Base-by-base conservation (phyloP, 2,329 filamentous ascomycete genomes). In the Fusarium sp. region DNA sequence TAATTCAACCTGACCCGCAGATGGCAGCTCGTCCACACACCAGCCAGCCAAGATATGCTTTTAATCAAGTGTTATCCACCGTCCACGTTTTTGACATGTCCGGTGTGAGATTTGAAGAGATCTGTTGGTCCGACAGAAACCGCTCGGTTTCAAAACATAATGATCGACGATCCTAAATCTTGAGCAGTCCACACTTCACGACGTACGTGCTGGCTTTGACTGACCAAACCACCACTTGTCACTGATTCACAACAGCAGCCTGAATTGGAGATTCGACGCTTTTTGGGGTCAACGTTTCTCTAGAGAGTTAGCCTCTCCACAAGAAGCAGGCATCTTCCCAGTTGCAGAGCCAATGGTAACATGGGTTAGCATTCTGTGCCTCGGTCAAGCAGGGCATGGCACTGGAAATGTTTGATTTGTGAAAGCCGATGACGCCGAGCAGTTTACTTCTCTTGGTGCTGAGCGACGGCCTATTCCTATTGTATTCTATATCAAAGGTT, bases 401-500 rank as follows among this genome's bases (percentile, higher is more conserved):
- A 16, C 25, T 21, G 6, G 29, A 49, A 10, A 37, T 42, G 54
- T 70, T 70, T 70, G 67, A 70, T 65, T 70, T 70, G 67, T 52
- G 42, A 41, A 49, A 27, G 29, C 21, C 16, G 33, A 19, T 27
- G 16, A 65, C 37, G 18, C 25, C 5, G 38, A 16, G 48, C 14
- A 23, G 25, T 31, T 31, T 4, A 8, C 18, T 65, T 27, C 31
- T 25, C 21, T 49, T 49, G 10, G 21, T 39, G 35, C 25, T 14
- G 27, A 21, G 35, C 2, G 44, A 25, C 52, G 16, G 18, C 35
- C n/a, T 18, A 14, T 29, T 23, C 18, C 19, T 48, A 21, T 18
- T 19, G 21, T 23, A 23, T 18, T 18, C 39, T 48, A 51, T 65
- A 45, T 44, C 38, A 16, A 64, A 41, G 10, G 37, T 65, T 56